These are phyloP conservation scores for Bidens hawaiensis DNA, from an alignment of 140 eudicot genomes.

Conservation along the genomic window DNA sequence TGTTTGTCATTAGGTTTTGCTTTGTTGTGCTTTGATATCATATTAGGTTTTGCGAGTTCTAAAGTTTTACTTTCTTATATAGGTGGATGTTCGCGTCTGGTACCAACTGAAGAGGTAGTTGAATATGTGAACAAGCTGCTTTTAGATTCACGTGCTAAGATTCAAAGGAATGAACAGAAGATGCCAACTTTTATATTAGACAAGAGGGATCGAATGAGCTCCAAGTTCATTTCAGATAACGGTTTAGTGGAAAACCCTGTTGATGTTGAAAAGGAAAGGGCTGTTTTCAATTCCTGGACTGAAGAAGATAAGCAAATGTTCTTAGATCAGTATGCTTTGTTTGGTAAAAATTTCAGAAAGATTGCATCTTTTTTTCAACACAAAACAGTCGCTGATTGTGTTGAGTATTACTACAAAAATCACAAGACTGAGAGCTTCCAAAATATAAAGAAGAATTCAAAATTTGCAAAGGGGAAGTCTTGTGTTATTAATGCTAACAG, in stretches of 20 bases:
- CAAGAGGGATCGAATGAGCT: constrained; percentile 37
- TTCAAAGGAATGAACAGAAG: constrained; percentile 38
- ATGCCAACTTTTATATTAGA: constrained; percentile 85
- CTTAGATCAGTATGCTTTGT: constrained; percentile 44
- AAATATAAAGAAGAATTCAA: constrained; percentile 45
- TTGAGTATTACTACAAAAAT: constrained; percentile 95
- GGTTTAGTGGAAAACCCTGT: constrained; percentile 70
- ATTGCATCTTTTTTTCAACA: constrained; percentile 68
- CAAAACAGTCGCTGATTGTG: constrained; percentile 77
- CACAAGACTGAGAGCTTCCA: constrained; percentile 77
- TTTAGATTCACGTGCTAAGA: constrained; percentile 42
- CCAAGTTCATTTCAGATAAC: constrained; percentile 64
- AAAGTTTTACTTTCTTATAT: constrained; percentile 11
- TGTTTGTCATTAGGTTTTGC: background rate
- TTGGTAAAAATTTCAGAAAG: constrained; percentile 76
- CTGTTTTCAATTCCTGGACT: constrained; percentile 66
- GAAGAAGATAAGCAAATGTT: constrained; percentile 56
- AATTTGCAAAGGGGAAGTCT: constrained; percentile 47
- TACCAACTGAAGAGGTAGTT: constrained; percentile 48
- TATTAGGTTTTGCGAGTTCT: background rate
- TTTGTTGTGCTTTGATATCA: background rate
- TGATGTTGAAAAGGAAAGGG: constrained; percentile 71
- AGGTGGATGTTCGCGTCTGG: constrained; percentile 49
- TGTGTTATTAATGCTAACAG: constrained; percentile 10
- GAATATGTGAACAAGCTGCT: constrained; percentile 52